phyloP scores from a whole-genome alignment of 768 basidiomycete genomes.

The Daedaleopsis sinensis region DNA sequence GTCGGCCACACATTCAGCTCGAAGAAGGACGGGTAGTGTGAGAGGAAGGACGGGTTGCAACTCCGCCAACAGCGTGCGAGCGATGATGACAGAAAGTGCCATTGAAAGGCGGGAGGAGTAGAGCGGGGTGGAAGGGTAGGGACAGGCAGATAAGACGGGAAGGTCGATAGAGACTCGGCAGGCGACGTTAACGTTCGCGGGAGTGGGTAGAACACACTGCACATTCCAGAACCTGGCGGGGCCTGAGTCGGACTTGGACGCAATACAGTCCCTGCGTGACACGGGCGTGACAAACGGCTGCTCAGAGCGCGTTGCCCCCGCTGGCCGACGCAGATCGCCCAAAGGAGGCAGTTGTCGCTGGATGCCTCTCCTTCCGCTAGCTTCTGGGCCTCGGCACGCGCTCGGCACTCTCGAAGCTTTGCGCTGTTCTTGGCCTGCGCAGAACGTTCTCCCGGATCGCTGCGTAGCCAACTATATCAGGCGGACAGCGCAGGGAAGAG shows the following conservation, averaged over 20 bases:
- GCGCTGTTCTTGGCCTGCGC: not conserved
- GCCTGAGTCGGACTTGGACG: slow-evolving; percentile 1
- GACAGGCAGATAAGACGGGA: too few species aligned
- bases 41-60: slow-evolving; percentile 1
- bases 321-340: not conserved
- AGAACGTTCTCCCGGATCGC: not conserved
- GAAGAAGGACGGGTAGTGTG: not conserved
- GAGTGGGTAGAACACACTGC: slow-evolving; percentile 1
- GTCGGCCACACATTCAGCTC: too few species aligned
- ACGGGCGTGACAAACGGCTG: not conserved
- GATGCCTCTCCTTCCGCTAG: not conserved
- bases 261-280: not conserved
- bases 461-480: not conserved
- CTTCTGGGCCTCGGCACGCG: not conserved
- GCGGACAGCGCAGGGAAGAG: not conserved
- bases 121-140: not conserved
- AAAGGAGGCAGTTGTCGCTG: not conserved
- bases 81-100: slow-evolving; percentile 14
- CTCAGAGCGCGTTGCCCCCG: not conserved
- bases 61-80: slow-evolving; percentile 5
- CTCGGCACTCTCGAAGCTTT: not conserved
- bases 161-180: too few species aligned
- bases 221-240: not conserved
- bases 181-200: slow-evolving; percentile 15
- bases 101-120: not conserved